Percentiles rank a stretch among this genome's conserved stretches.
These are phyloP conservation scores for Sclerospora graminicola DNA, from an alignment of 352 stramenopile species.

Conservation along the genomic window DNA sequence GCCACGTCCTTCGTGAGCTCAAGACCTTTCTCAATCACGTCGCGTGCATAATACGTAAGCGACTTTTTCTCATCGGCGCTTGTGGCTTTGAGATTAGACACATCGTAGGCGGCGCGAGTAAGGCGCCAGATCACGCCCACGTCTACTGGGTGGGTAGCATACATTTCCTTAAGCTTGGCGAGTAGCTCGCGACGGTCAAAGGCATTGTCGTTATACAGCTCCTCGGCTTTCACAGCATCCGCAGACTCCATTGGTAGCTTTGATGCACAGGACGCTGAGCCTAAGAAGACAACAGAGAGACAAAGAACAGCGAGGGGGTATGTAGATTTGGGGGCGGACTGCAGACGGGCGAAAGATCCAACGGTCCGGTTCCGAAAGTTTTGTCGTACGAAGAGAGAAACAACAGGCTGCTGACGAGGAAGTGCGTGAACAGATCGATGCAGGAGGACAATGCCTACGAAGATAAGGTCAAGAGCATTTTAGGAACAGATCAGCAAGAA, in stretches of 20 bases:
- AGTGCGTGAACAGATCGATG: constrained; percentile 11
- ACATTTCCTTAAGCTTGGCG: constrained; percentile 44
- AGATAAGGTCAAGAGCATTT: constrained; percentile 4
- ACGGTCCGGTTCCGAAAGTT: background rate
- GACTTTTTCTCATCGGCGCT: constrained; percentile 58
- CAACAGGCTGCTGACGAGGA: constrained; percentile 10
- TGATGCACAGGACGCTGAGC: constrained; percentile 9
- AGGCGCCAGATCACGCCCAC: constrained; percentile 57
- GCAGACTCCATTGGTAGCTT: constrained; percentile 44
- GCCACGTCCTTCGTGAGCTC: constrained; percentile 45
- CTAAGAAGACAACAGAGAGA: constrained; percentile 14
- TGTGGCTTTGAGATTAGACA: constrained; percentile 44
- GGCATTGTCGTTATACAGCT: constrained; percentile 67
- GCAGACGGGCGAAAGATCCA: constrained; percentile 1
- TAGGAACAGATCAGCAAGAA: background rate
- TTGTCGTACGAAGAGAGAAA: constrained; percentile 2
- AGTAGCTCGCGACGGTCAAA: constrained; percentile 69
- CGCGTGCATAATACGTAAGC: constrained; percentile 54
- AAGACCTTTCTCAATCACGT: constrained; percentile 47
- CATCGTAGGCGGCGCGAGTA: constrained; percentile 52
- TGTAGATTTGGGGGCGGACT: constrained; percentile 1
- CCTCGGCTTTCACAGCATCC: constrained; percentile 55
- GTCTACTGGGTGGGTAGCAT: constrained; percentile 44
- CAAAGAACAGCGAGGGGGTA: constrained; percentile 13
- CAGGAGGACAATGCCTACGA: constrained; percentile 13